Evolutionary conservation across 176 grass and related monocot species (phyloP), one percentile per base, ranked within the genome.

Genomic region (Rhynchospora pubera): DNA sequence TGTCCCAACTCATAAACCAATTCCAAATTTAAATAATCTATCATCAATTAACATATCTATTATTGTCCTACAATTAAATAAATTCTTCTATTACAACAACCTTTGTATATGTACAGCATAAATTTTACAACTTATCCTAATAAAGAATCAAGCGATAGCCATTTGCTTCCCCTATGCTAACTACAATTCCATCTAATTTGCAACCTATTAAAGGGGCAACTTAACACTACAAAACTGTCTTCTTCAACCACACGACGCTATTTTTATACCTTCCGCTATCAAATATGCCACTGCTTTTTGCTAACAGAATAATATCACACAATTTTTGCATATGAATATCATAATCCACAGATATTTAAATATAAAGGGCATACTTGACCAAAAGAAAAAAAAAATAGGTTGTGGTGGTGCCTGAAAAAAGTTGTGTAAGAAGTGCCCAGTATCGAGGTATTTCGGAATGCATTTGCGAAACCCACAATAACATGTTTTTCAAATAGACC

Each of bases 91-190:
- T 26, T 8, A 77, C 67, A 34, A 82, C 61, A 81, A 26, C 7
- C 66, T 62, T 66, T 52, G 21, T 57, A 83, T 84, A 52, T 84
- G 32, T 62, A 84, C 83, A 84, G 14, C 18, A 75, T 50, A 72
- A 76, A 59, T 23, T 68, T 57, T 22, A 84, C 83, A 84, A 28
- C 3, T 14, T 57, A 85, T 68, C 23, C 43, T 23, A 78, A 79
- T 65, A 85, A 85, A 85, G 74, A 85, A 85, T 85, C 74, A 79
- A 85, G 30, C 53, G 8, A 76, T 75, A 76, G 51, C 48, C 50
- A 16, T 63, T 65, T 50, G 21, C 21, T 65, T 82, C 67, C 47
- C 61, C 78, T 63, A 62, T 62, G 22, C 57, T 63, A 62, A 80
- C 78, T 26, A 65, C 10, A 65, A 26, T 65, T 51, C 44, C 51